These are phyloP conservation scores for Arxiozyma telluris DNA, from an alignment of 1,139 yeast species.

Conservation along the genomic window DNA sequence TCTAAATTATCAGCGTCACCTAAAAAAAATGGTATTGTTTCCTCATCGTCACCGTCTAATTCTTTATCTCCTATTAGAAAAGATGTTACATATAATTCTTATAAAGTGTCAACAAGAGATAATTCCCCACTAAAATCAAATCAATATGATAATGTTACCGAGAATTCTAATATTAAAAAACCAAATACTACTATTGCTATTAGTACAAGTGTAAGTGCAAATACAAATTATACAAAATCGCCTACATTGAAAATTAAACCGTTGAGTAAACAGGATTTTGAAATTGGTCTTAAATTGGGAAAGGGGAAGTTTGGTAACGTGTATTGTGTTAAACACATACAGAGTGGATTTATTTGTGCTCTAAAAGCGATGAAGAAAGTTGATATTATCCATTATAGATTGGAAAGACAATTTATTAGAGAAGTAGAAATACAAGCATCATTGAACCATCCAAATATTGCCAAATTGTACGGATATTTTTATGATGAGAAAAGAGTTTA, in stretches of 20 bases:
- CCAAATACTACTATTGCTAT: neutral
- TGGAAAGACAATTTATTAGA: constrained; percentile 81
- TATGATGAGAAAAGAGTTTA: constrained; percentile 74
- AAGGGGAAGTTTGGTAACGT: constrained; percentile 92
- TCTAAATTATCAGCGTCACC: constrained; percentile 3
- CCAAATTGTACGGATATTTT: constrained; percentile 79
- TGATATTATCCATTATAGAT: constrained; percentile 64
- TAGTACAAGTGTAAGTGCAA: neutral
- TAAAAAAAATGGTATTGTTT: neutral
- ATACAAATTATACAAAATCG: neutral
- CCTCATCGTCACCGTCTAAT: neutral
- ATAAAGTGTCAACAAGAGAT: neutral
- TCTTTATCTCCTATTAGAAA: neutral
- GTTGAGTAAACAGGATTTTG: constrained; percentile 45
- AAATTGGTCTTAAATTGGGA: constrained; percentile 80
- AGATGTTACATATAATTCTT: neutral
- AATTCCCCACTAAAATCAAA: neutral
- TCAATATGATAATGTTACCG: neutral
- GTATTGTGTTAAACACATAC: constrained; percentile 73
- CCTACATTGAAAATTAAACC: neutral
- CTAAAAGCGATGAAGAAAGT: constrained; percentile 81
- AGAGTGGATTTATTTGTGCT: constrained; percentile 76
- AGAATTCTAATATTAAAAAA: too few relatives aligned
- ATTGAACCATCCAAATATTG: constrained; percentile 65
- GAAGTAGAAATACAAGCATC: constrained; percentile 87